Base-by-base conservation (phyloP, 2,329 filamentous ascomycete genomes). In the Didymella segeticola region DNA sequence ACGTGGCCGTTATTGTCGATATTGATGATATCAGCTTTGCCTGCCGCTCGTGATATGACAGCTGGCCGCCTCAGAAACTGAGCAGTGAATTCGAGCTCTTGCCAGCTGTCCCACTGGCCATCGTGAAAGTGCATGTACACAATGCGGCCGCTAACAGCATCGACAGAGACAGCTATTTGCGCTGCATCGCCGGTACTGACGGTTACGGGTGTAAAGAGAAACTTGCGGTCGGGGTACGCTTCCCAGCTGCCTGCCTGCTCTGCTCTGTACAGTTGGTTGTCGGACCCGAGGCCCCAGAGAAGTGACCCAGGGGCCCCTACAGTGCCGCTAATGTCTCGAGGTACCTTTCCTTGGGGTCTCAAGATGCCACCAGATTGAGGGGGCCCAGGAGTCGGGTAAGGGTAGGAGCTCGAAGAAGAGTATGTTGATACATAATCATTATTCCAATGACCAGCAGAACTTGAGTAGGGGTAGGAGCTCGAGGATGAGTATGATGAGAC, bases 161-260 rank as follows among this genome's bases (percentile, higher is more conserved):
- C 36, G 31, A 59, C 45, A 2, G 56, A 47, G 38, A 59, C 37
- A 8, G 56, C 56, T 7, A 37, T 50, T 20, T 56, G 53, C 14
- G 34, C 42, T 4, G 6, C 27, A 2, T 39, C 46, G 15, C 47
- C 23, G 2, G 43, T 56, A 11, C 20, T 30, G 29, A 57, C 41
- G 10, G 45, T 26, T 8, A 59, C 25, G 2, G 56, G 56, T 8
- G 56, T 41, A 10, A 59, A 31, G 1, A 56, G 27, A 5, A 59
- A 59, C 11, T 29, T 45, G 10, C 48, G 38, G 25, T 38, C 17
- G n/a, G 11, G 20, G 22, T 56, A 53, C 3, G 38, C 42, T 33
- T 43, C 34, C 56, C 56, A 50, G 9, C 20, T 14, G 5, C 30
- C 29, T 39, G 23, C 30, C 17, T 25, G 22, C 6, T 37, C 38